These are phyloP conservation scores for Neospora caninum DNA, from an alignment of 169 alveolate species.

Conservation along the genomic window DNA sequence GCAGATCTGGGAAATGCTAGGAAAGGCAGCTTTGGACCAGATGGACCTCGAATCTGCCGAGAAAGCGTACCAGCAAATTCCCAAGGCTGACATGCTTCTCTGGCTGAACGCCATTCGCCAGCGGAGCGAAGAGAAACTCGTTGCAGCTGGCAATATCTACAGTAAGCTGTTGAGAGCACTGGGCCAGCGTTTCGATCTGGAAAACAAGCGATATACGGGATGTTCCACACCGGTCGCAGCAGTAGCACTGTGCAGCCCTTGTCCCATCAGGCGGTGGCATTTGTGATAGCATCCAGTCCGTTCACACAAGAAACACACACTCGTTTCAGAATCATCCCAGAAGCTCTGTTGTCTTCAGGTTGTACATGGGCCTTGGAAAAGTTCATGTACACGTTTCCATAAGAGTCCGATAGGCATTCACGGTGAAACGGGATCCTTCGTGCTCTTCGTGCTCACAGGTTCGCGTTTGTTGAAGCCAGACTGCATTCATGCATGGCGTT, in stretches of 20 bases:
- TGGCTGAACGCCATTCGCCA: constrained; percentile 34
- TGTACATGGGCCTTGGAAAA: too few species aligned
- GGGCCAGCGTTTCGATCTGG: background rate
- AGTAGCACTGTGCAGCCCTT: background rate
- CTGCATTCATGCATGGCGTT: too few species aligned
- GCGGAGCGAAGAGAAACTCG: constrained; percentile 9
- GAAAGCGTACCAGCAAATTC: constrained; percentile 21
- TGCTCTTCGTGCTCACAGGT: too few species aligned
- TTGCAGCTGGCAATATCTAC: background rate
- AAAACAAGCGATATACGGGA: background rate
- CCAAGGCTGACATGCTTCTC: background rate
- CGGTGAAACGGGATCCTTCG: too few species aligned
- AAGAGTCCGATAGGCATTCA: too few species aligned
- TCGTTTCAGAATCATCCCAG: too few species aligned
- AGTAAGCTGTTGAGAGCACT: background rate
- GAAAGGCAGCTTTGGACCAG: background rate
- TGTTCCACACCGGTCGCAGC: background rate
- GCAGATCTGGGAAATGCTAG: constrained; percentile 7
- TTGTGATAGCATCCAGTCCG: too few species aligned
- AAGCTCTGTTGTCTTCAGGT: too few species aligned
- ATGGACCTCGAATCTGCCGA: background rate
- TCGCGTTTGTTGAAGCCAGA: too few species aligned
- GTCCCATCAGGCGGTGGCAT: too few species aligned
- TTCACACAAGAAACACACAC: too few species aligned
- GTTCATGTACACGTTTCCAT: too few species aligned